These are phyloP conservation scores for Colletotrichum navitas DNA, from an alignment of 2,329 filamentous ascomycete genomes.

Conservation along the genomic window DNA sequence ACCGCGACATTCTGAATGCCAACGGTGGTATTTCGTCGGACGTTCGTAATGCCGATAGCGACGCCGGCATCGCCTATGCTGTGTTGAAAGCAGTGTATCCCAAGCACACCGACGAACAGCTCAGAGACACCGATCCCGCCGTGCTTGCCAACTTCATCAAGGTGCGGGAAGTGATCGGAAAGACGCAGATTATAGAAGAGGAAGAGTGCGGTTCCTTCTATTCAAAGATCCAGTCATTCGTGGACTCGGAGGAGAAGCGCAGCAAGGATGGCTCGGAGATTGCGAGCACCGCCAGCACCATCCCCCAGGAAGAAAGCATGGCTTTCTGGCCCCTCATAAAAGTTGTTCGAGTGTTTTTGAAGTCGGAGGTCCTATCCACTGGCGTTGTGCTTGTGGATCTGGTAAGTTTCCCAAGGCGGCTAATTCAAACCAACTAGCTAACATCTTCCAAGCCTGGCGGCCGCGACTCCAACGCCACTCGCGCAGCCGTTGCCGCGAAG, in stretches of 20 bases:
- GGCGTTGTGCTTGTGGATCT: constrained; percentile 60
- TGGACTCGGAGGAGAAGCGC: constrained; percentile 21
- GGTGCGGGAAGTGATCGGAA: constrained; percentile 13
- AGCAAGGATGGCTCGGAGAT: neutral
- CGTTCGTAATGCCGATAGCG: constrained; percentile 56
- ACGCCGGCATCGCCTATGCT: constrained; percentile 56
- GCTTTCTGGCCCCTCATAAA: constrained; percentile 66
- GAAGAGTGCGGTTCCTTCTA: constrained; percentile 9
- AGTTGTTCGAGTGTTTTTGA: constrained; percentile 58
- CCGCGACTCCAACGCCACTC: constrained; percentile 70
- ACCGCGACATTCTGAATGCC: constrained; percentile 60
- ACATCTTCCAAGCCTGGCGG: constrained; percentile 60
- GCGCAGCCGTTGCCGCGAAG: constrained; percentile 66
- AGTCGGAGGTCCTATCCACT: constrained; percentile 50
- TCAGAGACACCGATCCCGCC: neutral
- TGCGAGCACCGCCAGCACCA: neutral
- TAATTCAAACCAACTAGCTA: constrained; percentile 13
- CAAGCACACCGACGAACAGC: constrained; percentile 24
- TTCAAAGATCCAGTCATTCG: constrained; percentile 16
- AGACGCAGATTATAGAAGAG: constrained; percentile 8
- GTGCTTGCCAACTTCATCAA: neutral
- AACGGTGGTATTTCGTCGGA: constrained; percentile 55
- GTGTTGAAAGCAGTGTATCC: constrained; percentile 63
- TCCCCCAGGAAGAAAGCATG: constrained; percentile 28
- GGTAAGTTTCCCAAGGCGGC: constrained; percentile 48